Evolutionary conservation across 768 basidiomycete genomes (phyloP), one percentile per base, ranked within the genome.

Genomic region (Leccinum fibrillosum): DNA sequence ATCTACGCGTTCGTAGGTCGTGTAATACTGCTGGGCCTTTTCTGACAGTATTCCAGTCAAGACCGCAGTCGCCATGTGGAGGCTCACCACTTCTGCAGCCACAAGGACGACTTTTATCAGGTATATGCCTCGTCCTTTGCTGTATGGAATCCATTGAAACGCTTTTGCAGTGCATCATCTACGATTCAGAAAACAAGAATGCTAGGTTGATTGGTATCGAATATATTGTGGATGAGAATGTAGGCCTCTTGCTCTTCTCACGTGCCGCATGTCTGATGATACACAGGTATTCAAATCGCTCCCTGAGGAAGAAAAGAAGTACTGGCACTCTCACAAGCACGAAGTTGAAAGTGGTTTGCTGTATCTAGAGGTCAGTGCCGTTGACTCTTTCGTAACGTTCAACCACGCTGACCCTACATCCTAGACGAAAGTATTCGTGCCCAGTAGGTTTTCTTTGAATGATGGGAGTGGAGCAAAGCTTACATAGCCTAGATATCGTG

Each of bases 261-360:
- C 26, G 25, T 17, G 15, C 49, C 37, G 3, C 11, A n/a, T 23
- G 37, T 8, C 26, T 65, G 28, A 59, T 44, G 45, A 19, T 42
- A 7, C 13, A 1, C 35, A 74, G 72, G 56, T 72, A 15, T 83
- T 82, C 65, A 59, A 67, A 47, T 62, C 64, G 1, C 74, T 85
- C 1, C 72, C 77, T 4, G 63, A 70, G 28, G 78, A 80, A 25
- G 80, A 82, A 70, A 77, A 79, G 64, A 76, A 69, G 62, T 80
- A 76, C 55, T 82, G 82, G 82, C 82, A 83, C 63, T 80, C 77
- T 13, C 82, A 83, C 61, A 77, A 80, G 60, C 78, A 77, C 54
- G 79, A 80, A 64, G 77, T 75, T 26, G 75, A 74, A 58, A 75
- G 69, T 54, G 71, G 75, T 10, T 39, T 70, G 5, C 62, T 77